Conservation (phyloP, 495 filamentous ascomycete genomes). For the Talaromyces proteolyticus region DNA sequence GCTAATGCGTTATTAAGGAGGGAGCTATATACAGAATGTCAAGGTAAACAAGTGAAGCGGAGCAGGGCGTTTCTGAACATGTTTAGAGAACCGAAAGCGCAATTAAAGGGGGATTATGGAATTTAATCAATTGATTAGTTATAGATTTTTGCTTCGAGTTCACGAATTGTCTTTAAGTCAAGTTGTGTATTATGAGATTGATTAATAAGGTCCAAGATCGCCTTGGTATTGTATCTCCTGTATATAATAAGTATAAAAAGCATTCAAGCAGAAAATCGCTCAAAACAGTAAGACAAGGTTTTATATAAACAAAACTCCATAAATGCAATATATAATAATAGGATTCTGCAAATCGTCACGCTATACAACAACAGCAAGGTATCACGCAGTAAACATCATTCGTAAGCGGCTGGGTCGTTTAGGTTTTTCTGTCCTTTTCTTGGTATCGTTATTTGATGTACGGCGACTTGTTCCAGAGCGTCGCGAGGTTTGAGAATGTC, state of each 20-base stretch:
- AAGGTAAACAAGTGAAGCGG: background rate
- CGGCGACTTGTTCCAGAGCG: background rate
- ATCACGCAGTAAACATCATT: conserved; percentile 38
- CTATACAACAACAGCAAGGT: background rate
- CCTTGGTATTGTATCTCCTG: no score
- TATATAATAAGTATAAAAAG: no score
- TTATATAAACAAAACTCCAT: conserved; percentile 6
- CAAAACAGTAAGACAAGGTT: no score
- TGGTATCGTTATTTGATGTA: background rate
- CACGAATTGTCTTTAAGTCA: no score
- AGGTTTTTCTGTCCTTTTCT: conserved; percentile 26
- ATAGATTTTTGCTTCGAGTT: no score
- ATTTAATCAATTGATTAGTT: no score
- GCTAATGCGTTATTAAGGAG: conserved; percentile 15
- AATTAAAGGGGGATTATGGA: no score
- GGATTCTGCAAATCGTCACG: background rate
- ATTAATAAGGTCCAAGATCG: no score
- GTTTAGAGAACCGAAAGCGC: no score
- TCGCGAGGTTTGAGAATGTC: conserved; percentile 3
- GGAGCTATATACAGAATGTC: conserved; percentile 1
- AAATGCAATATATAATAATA: background rate
- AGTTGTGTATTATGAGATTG: no score
- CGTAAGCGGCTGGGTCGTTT: conserved; percentile 36
- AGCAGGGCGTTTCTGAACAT: no score
- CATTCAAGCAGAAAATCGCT: no score